Evolutionary conservation across 83 land plant genomes (phyloP), one percentile per base, ranked within the genome.

Genomic region (Picea abies): DNA sequence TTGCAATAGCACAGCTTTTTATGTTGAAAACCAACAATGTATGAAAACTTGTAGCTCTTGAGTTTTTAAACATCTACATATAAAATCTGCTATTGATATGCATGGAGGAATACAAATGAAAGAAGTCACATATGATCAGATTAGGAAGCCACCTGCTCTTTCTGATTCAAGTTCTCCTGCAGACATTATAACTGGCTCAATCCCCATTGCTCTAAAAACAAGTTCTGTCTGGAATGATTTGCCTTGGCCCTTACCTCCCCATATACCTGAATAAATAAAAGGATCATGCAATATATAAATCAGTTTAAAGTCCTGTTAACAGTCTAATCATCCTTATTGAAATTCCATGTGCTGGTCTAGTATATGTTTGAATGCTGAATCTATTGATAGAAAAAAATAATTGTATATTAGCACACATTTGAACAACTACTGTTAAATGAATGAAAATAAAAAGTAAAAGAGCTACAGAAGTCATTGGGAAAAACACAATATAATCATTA

Each of bases 241-340:
- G 26, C 99, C 99, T 90, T 96, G 99, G 14, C 99, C 99, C 86
- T 96, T 96, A n/a, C 99, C 99, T 80, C 99, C 99, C 99, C 99
- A 96, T 47, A 96, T 87, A 79, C 98, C 99, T 96, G 83, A 14
- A 81, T 19, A 60, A 71, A 32, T 23, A 39, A 80, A 47, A 35
- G 47, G n/a, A 70, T 14, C 25, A 58, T 39, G 20, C 19, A 58
- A 25, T 7, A 61, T 39, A 11, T 5, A 26, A 5, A 63, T 19
- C 35, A 80, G 47, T 23, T 63, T 29, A 25, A 23, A 63, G 15
- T 66, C 32, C 19, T 17, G 39, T 70, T 10, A 35, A 70, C 39
- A 32, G 11, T 16, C n/a, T 52, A 70, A 70, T 41, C 44, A 5
- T 32, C 8, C 47, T 70, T 70, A 37, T 70, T 70, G 39, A 70